Evolutionary conservation across 164 flowering plant genomes (phyloP).

Genomic region (Magnolia kwangsiensis): DNA sequence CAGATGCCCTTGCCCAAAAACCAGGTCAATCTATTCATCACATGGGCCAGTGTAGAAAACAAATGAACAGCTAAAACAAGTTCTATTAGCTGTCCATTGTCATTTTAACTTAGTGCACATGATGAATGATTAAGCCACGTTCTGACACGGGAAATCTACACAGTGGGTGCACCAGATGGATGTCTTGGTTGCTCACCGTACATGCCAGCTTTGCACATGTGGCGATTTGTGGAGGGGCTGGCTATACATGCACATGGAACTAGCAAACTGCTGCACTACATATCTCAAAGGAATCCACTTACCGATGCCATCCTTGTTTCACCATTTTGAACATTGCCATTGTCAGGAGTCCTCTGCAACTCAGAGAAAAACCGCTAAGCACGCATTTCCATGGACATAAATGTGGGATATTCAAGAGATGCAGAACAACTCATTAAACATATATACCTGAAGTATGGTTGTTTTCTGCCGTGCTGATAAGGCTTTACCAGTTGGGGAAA

Average conservation of each 20-base stretch:
- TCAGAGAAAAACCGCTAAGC: constrained; percentile 13
- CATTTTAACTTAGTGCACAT: neutral
- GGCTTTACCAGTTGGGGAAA: constrained; percentile 83
- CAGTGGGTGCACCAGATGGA: neutral
- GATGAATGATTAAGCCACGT: neutral
- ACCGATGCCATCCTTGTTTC: constrained; percentile 53
- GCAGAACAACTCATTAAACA: neutral
- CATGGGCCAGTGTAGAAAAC: neutral
- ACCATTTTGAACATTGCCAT: constrained; percentile 65
- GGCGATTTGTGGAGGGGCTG: too few relatives aligned
- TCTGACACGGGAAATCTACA: neutral
- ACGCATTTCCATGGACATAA: constrained; percentile 1
- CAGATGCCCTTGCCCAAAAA: neutral
- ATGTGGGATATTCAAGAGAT: neutral
- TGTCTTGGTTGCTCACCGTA: neutral
- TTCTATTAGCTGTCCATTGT: neutral
- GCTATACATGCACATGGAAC: too few relatives aligned
- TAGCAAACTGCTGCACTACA: neutral
- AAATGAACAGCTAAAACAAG: neutral
- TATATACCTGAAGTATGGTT: constrained; percentile 61
- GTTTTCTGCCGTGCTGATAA: constrained; percentile 57
- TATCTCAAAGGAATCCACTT: constrained; percentile 16
- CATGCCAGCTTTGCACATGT: neutral
- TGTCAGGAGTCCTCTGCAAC: constrained; percentile 80
- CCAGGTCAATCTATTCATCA: neutral